Base-by-base conservation (phyloP, 2,329 filamentous ascomycete species). In the Aspergillus sp. region DNA sequence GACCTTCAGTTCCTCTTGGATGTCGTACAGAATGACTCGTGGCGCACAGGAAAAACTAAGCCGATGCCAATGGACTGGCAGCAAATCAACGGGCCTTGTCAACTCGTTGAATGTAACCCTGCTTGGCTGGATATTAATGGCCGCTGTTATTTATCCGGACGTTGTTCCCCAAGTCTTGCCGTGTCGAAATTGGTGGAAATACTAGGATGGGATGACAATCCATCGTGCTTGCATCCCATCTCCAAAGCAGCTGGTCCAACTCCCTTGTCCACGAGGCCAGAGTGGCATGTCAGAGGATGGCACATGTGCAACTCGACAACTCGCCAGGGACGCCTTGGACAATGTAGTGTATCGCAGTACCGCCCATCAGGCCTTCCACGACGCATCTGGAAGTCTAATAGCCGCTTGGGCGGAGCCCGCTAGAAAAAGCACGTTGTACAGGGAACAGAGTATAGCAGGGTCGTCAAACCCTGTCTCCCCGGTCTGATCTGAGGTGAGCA, bases 41-140 rank as follows among this genome's bases (percentile, higher is more conserved):
- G 50, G 54, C 54, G 41, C 50, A 60, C 55, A 52, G 55, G 11
- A 51, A 46, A 51, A 56, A 54, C 57, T 63, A 65, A 65, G 61
- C 58, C 61, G 64, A 64, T 43, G 64, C 67, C 68, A 66, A 63
- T 57, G 65, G 64, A 53, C 62, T 67, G 68, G 68, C 66, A 68
- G 63, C 66, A 54, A 69, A 70, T 70, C 61, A 67, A 22, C 11
- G 63, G 46, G 43, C 61, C 34, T 46, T 28, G 59, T 38, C 9
- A 19, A 50, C 41, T 28, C n/a, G 47, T 49, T 59, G 57, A 54
- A 68, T 69, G 62, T 64, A 68, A 68, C 68, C 58, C 59, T 55
- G 49, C 50, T 47, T 46, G 55, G 45, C 50, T 53, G 52, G 45
- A 48, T 57, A 59, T 47, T 62, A 62, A 46, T 38, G 51, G 45